These are phyloP conservation scores for Penicillium olsonii DNA, from an alignment of 2,329 filamentous ascomycete genomes.

Conservation along the genomic window DNA sequence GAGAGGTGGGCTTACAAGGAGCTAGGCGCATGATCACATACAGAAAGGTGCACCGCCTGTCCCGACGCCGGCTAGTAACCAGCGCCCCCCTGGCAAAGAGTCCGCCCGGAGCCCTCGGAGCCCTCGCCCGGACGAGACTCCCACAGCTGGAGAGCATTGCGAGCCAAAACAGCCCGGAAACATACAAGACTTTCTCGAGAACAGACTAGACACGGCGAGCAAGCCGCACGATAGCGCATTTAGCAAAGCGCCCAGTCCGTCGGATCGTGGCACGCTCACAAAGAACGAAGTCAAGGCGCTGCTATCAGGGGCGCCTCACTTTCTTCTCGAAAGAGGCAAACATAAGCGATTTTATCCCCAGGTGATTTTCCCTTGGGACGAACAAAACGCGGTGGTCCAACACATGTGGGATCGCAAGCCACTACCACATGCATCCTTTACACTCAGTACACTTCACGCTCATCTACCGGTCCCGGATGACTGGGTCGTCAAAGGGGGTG, in stretches of 20 bases:
- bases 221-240: background rate
- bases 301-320: slow-evolving; percentile 48
- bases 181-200: slow-evolving; percentile 29
- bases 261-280: slow-evolving; percentile 19
- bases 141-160: slow-evolving; percentile 9
- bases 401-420: slow-evolving; percentile 43
- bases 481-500: slow-evolving; percentile 31
- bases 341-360: slow-evolving; percentile 45
- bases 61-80: too few species aligned
- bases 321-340: slow-evolving; percentile 46
- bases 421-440: slow-evolving; percentile 45
- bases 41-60: background rate
- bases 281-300: slow-evolving; percentile 43
- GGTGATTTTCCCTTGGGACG: slow-evolving; percentile 48
- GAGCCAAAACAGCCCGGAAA: slow-evolving; percentile 32
- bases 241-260: background rate
- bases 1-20: background rate
- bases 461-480: slow-evolving; percentile 46
- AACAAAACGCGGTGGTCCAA: slow-evolving; percentile 40
- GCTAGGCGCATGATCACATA: background rate
- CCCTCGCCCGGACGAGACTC: slow-evolving; percentile 6
- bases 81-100: background rate
- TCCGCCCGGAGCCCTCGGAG: background rate
- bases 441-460: slow-evolving; percentile 45
- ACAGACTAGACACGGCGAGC: slow-evolving; percentile 17